Evolutionary conservation across 495 filamentous ascomycete species (phyloP).

Genomic region (Aspergillus nidulans): DNA sequence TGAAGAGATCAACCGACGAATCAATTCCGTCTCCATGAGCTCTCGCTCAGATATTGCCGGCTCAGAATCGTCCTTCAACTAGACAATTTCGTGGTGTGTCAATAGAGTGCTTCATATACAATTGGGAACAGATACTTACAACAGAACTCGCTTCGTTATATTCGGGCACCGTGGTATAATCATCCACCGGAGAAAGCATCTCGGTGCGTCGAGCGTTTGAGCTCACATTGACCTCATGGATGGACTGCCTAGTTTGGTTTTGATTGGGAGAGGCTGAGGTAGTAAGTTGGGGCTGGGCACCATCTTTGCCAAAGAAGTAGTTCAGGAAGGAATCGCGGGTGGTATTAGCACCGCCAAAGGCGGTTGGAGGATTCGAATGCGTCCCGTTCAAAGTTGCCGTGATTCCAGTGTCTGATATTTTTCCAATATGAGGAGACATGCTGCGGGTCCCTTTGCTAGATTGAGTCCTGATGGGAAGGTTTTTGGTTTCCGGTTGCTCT

Average conservation of each 20-base stretch:
- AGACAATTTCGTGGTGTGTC: background rate
- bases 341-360: conserved; percentile 51
- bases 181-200: conserved; percentile 42
- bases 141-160: conserved; percentile 51
- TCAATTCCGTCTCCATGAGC: conserved; percentile 94
- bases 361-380: conserved; percentile 58
- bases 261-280: conserved; percentile 28
- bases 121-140: conserved; percentile 45
- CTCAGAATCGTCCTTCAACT: conserved; percentile 50
- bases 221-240: conserved; percentile 73
- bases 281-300: conserved; percentile 45
- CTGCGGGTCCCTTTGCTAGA: conserved; percentile 61
- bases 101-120: background rate
- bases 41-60: conserved; percentile 91
- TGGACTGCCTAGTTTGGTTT: conserved; percentile 60
- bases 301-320: conserved; percentile 98
- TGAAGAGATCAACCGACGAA: conserved; percentile 89
- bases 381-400: conserved; percentile 62
- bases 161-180: conserved; percentile 33
- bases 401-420: conserved; percentile 56
- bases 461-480: conserved; percentile 56
- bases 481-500: conserved; percentile 44
- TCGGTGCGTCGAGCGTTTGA: conserved; percentile 79
- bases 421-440: conserved; percentile 74
- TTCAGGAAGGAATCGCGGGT: conserved; percentile 87